Conservation (phyloP, 1,139 yeast species). For the Saccharomyces hybrid region DNA sequence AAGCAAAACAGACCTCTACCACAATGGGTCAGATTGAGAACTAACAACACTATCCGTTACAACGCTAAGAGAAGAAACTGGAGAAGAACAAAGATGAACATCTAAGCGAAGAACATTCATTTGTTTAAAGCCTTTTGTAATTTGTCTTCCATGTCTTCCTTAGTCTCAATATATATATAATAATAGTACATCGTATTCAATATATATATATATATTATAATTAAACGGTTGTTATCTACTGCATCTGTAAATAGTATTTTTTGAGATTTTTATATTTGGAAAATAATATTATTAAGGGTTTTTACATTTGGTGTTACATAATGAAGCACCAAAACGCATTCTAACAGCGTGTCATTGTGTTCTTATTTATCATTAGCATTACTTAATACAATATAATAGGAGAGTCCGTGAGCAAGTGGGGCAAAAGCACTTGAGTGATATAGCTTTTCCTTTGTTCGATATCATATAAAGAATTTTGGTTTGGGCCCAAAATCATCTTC, state of each 20-base stretch:
- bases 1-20: constrained; percentile 99
- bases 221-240: constrained; percentile 1
- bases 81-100: constrained; percentile 99
- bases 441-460: constrained; percentile 2
- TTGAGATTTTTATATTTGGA: not conserved
- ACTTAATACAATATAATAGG: not conserved
- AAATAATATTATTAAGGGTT: not conserved
- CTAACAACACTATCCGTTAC: constrained; percentile 96
- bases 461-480: constrained; percentile 34
- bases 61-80: constrained; percentile 99
- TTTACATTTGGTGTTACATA: not conserved
- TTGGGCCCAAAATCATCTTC: constrained; percentile 95
- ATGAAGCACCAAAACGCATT: not conserved
- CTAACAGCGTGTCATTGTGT: not conserved
- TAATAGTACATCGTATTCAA: constrained; percentile 1
- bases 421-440: constrained; percentile 4
- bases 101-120: constrained; percentile 46
- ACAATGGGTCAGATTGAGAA: constrained; percentile 99
- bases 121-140: not conserved
- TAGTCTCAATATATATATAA: constrained; percentile 7
- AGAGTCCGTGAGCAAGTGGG: not conserved
- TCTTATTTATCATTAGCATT: not conserved
- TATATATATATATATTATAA: constrained; percentile 2
- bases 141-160: constrained; percentile 5
- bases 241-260: not conserved